phyloP scores from a whole-genome alignment of 1,284 basidiomycete genomes.

The Trichosporon sp. region DNA sequence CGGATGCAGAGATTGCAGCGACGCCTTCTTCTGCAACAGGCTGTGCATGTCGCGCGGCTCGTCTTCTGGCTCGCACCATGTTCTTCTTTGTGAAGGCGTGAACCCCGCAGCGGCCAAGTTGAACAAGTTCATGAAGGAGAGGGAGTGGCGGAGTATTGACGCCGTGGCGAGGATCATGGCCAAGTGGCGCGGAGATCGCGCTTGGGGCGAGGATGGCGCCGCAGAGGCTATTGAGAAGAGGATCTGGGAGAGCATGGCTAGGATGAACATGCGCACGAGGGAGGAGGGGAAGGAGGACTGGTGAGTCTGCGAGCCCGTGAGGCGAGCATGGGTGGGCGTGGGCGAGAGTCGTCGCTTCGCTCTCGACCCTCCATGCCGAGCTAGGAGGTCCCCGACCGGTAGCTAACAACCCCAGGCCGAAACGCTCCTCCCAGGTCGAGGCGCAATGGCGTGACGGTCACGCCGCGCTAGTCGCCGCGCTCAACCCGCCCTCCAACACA shows the following conservation, averaged over 20 bases:
- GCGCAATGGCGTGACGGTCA: conserved; percentile 70
- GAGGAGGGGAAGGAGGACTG: conserved; percentile 50
- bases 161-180: conserved; percentile 69
- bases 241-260: conserved; percentile 50
- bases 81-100: conserved; percentile 71
- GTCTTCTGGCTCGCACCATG: conserved; percentile 63
- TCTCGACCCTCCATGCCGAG: no score
- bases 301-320: conserved; percentile 34
- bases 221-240: conserved; percentile 39
- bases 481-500: conserved; percentile 38
- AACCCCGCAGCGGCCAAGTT: conserved; percentile 70
- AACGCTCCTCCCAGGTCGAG: conserved; percentile 37
- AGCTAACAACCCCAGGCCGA: conserved; percentile 18
- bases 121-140: conserved; percentile 64
- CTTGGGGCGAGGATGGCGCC: conserved; percentile 58
- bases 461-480: conserved; percentile 59
- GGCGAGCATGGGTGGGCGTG: no score
- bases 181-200: conserved; percentile 64
- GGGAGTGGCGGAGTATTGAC: conserved; percentile 74
- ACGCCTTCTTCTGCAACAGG: conserved; percentile 74
- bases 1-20: conserved; percentile 46
- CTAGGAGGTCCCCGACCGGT: no score
- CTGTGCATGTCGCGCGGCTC: conserved; percentile 65
- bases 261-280: conserved; percentile 44
- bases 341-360: no score